Evolutionary conservation across 2,329 filamentous ascomycete species (phyloP), one percentile per base, ranked within the genome.

Genomic region (Curvularia spicifera): DNA sequence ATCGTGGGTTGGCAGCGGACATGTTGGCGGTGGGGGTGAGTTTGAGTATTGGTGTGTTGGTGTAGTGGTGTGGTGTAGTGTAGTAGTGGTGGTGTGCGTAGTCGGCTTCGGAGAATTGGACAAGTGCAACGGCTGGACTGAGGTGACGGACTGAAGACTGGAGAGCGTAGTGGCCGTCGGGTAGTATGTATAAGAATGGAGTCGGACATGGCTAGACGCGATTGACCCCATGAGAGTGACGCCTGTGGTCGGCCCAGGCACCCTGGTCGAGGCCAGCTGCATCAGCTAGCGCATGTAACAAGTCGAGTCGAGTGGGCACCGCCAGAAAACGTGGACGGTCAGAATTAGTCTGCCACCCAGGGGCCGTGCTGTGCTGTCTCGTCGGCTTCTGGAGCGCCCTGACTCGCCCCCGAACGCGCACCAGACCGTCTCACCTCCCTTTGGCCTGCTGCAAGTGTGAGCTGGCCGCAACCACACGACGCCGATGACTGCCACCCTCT

Each of bases 261-360:
- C 69, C 73, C 24, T 26, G 24, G 24, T 26, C 24, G 24, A 26
- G 24, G 24, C 24, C 24, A 26, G 24, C 24, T 26, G 24, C 24
- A 26, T 6, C 24, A 26, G 46, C 61, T 65, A 66, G 70, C 69
- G 71, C 71, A 64, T 53, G 63, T 64, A 68, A 65, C 65, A 63
- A 68, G 28, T 31, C 28, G 28, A 64, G 68, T 70, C 28, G 28
- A 64, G 68, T 70, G 71, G 69, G 67, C 66, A 71, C 68, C 66
- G 67, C 68, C 67, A 71, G 66, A 73, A 71, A 75, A 73, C 73
- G 71, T 75, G 73, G 72, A 71, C 71, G 66, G 74, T 72, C 67
- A 64, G 65, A 71, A 70, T 70, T 64, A 67, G 61, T 58, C 55
- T 53, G 57, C 60, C 59, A 64, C 45, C 71, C 71, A 70, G 69